These are phyloP conservation scores for Acer yangbiense DNA, from an alignment of 345 rosid species.

Conservation along the genomic window DNA sequence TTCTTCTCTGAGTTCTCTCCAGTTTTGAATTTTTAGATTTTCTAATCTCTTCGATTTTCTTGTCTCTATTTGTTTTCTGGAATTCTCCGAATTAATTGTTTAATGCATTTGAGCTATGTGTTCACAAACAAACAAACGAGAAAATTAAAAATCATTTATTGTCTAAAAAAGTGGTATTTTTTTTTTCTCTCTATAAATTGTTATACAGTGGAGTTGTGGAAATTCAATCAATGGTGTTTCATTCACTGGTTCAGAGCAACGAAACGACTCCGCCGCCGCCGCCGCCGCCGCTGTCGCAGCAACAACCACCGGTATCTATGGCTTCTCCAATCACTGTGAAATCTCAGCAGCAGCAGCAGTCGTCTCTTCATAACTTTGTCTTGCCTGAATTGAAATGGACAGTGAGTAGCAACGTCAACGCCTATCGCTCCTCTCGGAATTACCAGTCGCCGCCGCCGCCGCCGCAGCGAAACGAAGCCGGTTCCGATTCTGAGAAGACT, in stretches of 20 bases:
- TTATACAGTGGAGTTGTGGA: not conserved
- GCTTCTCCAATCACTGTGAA: slow-evolving; percentile 46
- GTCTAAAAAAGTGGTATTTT: not conserved
- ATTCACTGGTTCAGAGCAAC: not conserved
- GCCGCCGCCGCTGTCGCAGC: not conserved
- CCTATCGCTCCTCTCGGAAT: slow-evolving; percentile 18
- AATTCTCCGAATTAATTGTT: too few relatives aligned
- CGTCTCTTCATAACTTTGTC: slow-evolving; percentile 61
- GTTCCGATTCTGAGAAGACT: slow-evolving; percentile 29
- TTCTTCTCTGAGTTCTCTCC: too few relatives aligned
- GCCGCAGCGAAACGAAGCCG: slow-evolving; percentile 11
- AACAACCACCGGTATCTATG: slow-evolving; percentile 11
- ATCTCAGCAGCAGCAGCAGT: slow-evolving; percentile 61
- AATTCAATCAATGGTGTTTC: slow-evolving; percentile 18
- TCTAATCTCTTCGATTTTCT: not conserved
- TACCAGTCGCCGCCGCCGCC: slow-evolving; percentile 19
- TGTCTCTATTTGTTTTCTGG: too few relatives aligned
- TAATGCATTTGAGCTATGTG: too few relatives aligned
- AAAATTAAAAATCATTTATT: not conserved
- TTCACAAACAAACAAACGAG: not conserved
- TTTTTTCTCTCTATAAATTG: not conserved
- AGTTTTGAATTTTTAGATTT: not conserved
- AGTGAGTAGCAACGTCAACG: slow-evolving; percentile 40
- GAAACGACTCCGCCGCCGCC: not conserved
- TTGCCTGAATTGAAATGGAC: slow-evolving; percentile 65